These are phyloP conservation scores for Monosporozyma yasuniensis DNA, from an alignment of 805 yeast genomes.

Conservation along the genomic window DNA sequence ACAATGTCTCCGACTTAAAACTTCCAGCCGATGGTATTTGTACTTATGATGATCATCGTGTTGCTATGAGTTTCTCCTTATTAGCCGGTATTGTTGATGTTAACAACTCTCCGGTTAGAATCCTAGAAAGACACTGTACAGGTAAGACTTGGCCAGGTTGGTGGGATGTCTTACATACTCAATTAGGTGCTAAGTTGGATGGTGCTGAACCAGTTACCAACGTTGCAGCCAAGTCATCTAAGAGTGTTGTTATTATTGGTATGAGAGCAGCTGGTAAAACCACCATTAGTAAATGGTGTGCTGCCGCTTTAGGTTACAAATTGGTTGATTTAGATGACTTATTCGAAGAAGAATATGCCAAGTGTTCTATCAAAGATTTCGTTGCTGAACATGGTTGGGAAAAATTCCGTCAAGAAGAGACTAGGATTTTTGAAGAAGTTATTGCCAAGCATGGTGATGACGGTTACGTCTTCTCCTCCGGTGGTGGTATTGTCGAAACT, in stretches of 20 bases:
- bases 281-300: conserved; percentile 72
- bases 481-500: conserved; percentile 91
- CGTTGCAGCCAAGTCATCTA: conserved; percentile 7
- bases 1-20: conserved; percentile 38
- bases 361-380: conserved; percentile 46
- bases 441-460: conserved; percentile 30
- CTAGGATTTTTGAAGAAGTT: conserved; percentile 43
- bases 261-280: conserved; percentile 98
- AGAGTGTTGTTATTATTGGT: conserved; percentile 73
- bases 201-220: conserved; percentile 52
- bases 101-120: conserved; percentile 45
- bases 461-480: conserved; percentile 77
- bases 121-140: conserved; percentile 84
- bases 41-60: conserved; percentile 93
- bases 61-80: conserved; percentile 93
- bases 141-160: conserved; percentile 99
- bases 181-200: conserved; percentile 53
- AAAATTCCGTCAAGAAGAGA: conserved; percentile 66
- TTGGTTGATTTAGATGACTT: conserved; percentile 69
- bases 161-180: conserved; percentile 87
- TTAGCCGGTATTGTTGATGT: conserved; percentile 59
- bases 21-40: conserved; percentile 58
- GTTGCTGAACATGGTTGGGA: conserved; percentile 76
- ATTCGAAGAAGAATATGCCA: conserved; percentile 45
- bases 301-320: conserved; percentile 54